Evolutionary conservation across 1,139 yeast species (phyloP), one percentile per base, ranked within the genome.

Genomic region (Candida anutae): DNA sequence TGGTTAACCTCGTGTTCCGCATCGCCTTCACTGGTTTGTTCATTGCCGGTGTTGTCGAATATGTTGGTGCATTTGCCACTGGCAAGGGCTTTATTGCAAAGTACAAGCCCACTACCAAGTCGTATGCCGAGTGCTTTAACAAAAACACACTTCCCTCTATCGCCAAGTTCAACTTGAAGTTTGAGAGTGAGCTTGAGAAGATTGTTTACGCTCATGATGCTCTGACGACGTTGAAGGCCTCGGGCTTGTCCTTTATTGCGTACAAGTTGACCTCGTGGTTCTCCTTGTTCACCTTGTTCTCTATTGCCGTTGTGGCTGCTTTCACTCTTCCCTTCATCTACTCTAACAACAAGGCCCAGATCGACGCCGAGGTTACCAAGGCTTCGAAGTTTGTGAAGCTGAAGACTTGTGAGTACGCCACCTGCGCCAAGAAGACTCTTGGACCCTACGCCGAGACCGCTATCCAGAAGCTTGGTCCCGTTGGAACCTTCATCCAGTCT

Each of bases 241-340:
- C 88, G 30, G 76, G 78, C 44, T 49, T 62, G 23, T 62, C 81
- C 16, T 84, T 72, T 54, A 52, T 79, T 32, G 58, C 77, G 37
- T 84, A 76, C 68, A 71, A 77, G 55, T 60, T 88, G 46, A 82
- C 94, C 40, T 76, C 84, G 23, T 67, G 77, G 72, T 65, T 88
- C 52, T 74, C 95, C 15, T 55, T 88, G 35, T 82, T 80, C 71
- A 65, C 80, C 22, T 59, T 88, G 45, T 47, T 75, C 23, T 60
- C 81, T 40, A 47, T 71, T 28, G 55, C 73, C 25, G 74, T 81
- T 31, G 56, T 84, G 29, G 53, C 67, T 20, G 69, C 82, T 13
- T 90, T 90, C 69, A 61, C 93, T 26, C 59, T 74, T 28, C 97
- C 98, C 35, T 74, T 73, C 19, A 48, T 82, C 39, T 90, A 88